Percentiles rank a stretch among this genome's conserved stretches.
Conservation (phyloP, 2,329 filamentous ascomycete species). For the Curvularia sp. region DNA sequence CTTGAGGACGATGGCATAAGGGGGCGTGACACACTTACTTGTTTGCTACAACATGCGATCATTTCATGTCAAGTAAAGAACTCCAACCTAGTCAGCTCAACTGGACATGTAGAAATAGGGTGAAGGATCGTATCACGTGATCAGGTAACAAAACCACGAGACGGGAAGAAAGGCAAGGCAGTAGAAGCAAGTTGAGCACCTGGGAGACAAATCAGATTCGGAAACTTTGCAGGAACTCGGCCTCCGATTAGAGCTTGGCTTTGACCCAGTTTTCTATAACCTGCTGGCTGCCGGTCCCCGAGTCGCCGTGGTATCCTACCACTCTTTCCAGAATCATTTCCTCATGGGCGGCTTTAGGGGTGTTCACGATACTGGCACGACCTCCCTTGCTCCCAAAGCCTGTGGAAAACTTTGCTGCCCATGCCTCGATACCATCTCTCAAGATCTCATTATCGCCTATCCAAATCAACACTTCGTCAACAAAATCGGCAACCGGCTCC, state of each 20-base stretch:
- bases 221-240: background rate
- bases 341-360: conserved; percentile 50
- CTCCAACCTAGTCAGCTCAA: no score
- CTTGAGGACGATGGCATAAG: no score
- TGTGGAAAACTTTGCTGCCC: conserved; percentile 57
- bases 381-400: conserved; percentile 45
- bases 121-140: no score
- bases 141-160: no score
- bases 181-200: no score
- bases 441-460: conserved; percentile 64
- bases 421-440: conserved; percentile 62
- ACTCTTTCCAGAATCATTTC: conserved; percentile 53
- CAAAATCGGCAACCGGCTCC: conserved; percentile 53
- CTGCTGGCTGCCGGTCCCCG: conserved; percentile 44
- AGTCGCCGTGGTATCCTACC: conserved; percentile 49
- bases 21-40: no score
- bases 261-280: conserved; percentile 51
- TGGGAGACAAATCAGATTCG: no score
- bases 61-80: no score
- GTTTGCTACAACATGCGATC: no score
- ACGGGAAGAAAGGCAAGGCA: no score
- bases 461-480: conserved; percentile 60
- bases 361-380: conserved; percentile 45
- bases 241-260: conserved; percentile 40
- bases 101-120: no score